Evolutionary conservation across 352 stramenopile genomes (phyloP), one percentile per base, ranked within the genome.

Genomic region (Globisporangium viniferum): DNA sequence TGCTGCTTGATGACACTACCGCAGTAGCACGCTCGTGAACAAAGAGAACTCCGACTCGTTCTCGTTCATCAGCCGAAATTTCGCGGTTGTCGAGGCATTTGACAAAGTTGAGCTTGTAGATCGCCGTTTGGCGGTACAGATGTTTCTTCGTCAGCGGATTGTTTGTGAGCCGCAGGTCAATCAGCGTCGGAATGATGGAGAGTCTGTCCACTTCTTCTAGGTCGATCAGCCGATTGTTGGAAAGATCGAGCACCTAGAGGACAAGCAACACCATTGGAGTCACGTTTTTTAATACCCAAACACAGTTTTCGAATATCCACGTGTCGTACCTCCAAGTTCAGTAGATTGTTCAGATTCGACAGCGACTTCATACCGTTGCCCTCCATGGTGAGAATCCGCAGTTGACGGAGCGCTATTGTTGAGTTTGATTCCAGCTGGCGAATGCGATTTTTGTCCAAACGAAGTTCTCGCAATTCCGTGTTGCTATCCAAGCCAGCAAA

Each of bases 121-220:
- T 29, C 5, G 92, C 61, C 14, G 80, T 86, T 9, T 89, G 78
- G 2, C 89, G 87, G 66, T 94, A 96, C 62, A 95, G 66, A 48
- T 95, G 86, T 65, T 94, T 94, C 64, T 95, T 92, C 2, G 79
- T 76, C 36, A 96, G 31, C 3, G 89, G 84, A 46, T 96, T 96
- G 71, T 88, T 91, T 24, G 62, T 57, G 15, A 95, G 46, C 5
- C 74, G 74, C 15, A 97, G 67, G 35, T 95, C 84, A 7, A 83
- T 41, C 27, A 97, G 65, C n/a, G 82, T 86, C 2, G 85, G 77
- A 18, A 93, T 35, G 5, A 71, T 44, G 0, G 66, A 68, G 15
- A 96, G 72, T 29, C 83, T 89, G 7, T 96, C 90, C 22, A 96
- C 60, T 55, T 97, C 90, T 22, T 89, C 84, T n/a, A 96, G 63